These are phyloP conservation scores for Lodderomyces margitis DNA, from an alignment of 1,139 yeast genomes.

Conservation along the genomic window DNA sequence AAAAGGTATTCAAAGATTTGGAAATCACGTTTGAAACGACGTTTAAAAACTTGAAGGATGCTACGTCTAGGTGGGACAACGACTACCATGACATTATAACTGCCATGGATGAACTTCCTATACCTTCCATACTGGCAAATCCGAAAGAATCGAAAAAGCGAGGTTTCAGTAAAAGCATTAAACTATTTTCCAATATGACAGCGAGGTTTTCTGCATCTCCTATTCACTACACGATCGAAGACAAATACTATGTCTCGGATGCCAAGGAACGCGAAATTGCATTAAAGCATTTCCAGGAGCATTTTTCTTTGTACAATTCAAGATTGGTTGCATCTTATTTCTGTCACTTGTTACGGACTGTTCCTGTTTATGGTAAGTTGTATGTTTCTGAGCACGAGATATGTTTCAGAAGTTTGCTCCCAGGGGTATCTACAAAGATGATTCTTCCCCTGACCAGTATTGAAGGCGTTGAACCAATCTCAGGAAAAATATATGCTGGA, in stretches of 20 bases:
- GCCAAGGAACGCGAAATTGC: constrained; percentile 45
- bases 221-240: constrained; percentile 52
- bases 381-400: constrained; percentile 65
- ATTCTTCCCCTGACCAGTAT: constrained; percentile 75
- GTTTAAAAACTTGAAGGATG: constrained; percentile 23
- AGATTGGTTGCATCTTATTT: constrained; percentile 66
- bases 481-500: constrained; percentile 61
- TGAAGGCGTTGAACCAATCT: constrained; percentile 47
- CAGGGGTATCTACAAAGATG: constrained; percentile 80
- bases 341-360: constrained; percentile 64
- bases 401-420: constrained; percentile 77
- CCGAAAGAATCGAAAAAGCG: constrained; percentile 22
- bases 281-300: constrained; percentile 53
- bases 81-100: constrained; percentile 6
- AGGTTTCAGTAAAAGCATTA: constrained; percentile 27
- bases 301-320: constrained; percentile 61
- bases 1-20: constrained; percentile 29
- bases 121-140: constrained; percentile 30
- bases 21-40: constrained; percentile 37
- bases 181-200: constrained; percentile 37
- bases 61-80: constrained; percentile 23
- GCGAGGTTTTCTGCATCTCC: constrained; percentile 66
- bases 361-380: constrained; percentile 81
- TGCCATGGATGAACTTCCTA: constrained; percentile 11
- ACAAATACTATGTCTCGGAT: constrained; percentile 44